These are phyloP conservation scores for Cupressus sempervirens DNA, from an alignment of 75 land plant genomes.

Conservation along the genomic window DNA sequence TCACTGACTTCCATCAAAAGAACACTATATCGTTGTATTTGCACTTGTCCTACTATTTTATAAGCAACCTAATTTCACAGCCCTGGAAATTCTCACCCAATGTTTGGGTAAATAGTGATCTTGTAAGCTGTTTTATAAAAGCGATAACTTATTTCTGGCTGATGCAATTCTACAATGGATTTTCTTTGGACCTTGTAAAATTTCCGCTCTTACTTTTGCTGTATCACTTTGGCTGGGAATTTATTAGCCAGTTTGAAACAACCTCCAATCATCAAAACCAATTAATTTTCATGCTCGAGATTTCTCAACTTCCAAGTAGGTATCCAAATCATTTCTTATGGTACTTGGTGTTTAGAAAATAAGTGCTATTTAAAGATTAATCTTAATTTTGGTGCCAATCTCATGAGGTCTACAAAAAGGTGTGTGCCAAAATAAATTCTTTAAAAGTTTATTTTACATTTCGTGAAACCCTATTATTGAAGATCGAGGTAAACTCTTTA, in stretches of 20 bases:
- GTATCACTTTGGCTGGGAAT: conserved; percentile 12
- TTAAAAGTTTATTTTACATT: conserved; percentile 1
- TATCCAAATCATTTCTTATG: conserved; percentile 24
- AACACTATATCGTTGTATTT: not conserved
- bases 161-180: not conserved
- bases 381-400: not conserved
- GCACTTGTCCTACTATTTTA: not conserved
- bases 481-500: conserved; percentile 12
- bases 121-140: not conserved
- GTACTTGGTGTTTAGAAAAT: conserved; percentile 21
- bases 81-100: not conserved
- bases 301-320: conserved; percentile 41
- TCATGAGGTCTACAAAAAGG: conserved; percentile 4
- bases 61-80: not conserved
- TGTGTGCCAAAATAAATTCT: not conserved
- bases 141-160: not conserved
- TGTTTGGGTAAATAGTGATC: conserved; percentile 6
- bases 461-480: conserved; percentile 3
- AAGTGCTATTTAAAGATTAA: not conserved
- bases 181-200: conserved; percentile 3
- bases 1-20: not conserved
- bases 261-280: conserved; percentile 10
- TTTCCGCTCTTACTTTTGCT: conserved; percentile 4
- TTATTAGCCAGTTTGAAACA: conserved; percentile 10
- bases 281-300: conserved; percentile 9